phyloP scores from a whole-genome alignment of 768 basidiomycete genomes.

The Cytidiella melzeri region DNA sequence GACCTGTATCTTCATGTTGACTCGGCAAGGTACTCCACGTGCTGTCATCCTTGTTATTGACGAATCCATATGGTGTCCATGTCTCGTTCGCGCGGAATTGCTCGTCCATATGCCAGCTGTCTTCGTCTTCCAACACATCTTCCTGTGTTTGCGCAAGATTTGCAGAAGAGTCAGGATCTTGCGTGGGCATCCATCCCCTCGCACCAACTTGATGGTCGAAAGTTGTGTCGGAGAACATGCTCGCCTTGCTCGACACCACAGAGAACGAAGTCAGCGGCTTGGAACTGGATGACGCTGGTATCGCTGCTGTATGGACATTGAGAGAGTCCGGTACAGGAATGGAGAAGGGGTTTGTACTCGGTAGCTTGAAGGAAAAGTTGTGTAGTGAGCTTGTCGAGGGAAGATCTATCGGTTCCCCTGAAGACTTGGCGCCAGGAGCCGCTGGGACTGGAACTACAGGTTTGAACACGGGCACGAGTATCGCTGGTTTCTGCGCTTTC shows the following conservation, averaged over 20 bases:
- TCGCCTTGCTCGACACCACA: constrained; percentile 50
- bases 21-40: constrained; percentile 72
- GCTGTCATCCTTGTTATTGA: constrained; percentile 55
- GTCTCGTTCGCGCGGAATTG: constrained; percentile 46
- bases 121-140: constrained; percentile 51
- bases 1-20: constrained; percentile 21
- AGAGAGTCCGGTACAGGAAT: constrained; percentile 41
- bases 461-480: constrained; percentile 18
- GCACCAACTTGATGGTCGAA: constrained; percentile 42
- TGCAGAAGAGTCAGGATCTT: constrained; percentile 46
- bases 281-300: constrained; percentile 1
- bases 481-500: not conserved
- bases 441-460: constrained; percentile 13
- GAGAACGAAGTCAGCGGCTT: constrained; percentile 25
- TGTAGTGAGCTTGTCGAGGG: not conserved
- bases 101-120: constrained; percentile 74
- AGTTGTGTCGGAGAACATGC: constrained; percentile 41
- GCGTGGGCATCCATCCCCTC: constrained; percentile 52
- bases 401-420: not conserved
- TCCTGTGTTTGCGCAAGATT: constrained; percentile 4
- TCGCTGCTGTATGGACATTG: constrained; percentile 31
- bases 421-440: not conserved
- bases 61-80: constrained; percentile 55
- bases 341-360: constrained; percentile 33
- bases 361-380: constrained; percentile 25